A percentile compares a stretch with the other conserved stretches of the same genome.
Conservation (phyloP, 2,329 filamentous ascomycete species). For the Hypoxylon sp. region DNA sequence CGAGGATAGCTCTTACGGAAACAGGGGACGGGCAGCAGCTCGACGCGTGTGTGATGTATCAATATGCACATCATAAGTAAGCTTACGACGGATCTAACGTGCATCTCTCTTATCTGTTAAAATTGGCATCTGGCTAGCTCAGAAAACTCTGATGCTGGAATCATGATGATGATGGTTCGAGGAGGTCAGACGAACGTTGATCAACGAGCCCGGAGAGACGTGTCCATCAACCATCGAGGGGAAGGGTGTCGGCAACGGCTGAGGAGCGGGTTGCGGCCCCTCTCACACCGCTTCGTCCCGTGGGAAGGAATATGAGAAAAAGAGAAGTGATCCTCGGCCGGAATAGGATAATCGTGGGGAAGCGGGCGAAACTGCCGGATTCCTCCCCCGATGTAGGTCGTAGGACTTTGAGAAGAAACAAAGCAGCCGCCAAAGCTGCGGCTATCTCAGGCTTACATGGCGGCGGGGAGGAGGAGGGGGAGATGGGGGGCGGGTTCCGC, state of each 20-base stretch:
- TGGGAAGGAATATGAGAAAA: neutral
- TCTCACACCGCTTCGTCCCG: neutral
- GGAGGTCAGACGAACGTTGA: constrained; percentile 7
- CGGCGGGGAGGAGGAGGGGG: neutral
- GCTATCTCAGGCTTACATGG: neutral
- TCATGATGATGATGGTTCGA: neutral
- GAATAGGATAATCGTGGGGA: neutral
- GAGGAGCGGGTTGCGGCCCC: neutral
- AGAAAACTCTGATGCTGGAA: constrained; percentile 10
- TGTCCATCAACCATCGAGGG: neutral
- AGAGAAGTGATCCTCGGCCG: neutral
- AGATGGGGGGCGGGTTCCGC: neutral
- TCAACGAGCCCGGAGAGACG: constrained; percentile 1
- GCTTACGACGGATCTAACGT: constrained; percentile 5
- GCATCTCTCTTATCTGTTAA: constrained; percentile 3
- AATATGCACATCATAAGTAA: constrained; percentile 1
- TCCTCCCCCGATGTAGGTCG: neutral
- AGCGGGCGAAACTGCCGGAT: neutral
- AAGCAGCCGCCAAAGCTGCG: neutral
- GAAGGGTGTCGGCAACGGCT: neutral
- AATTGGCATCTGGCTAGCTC: constrained; percentile 2
- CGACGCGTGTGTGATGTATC: neutral
- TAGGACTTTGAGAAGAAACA: neutral
- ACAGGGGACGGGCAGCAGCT: neutral
- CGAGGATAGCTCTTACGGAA: neutral